Evolutionary conservation across 2,329 filamentous ascomycete species (phyloP).

Genomic region (Drechslerella dactyloides): DNA sequence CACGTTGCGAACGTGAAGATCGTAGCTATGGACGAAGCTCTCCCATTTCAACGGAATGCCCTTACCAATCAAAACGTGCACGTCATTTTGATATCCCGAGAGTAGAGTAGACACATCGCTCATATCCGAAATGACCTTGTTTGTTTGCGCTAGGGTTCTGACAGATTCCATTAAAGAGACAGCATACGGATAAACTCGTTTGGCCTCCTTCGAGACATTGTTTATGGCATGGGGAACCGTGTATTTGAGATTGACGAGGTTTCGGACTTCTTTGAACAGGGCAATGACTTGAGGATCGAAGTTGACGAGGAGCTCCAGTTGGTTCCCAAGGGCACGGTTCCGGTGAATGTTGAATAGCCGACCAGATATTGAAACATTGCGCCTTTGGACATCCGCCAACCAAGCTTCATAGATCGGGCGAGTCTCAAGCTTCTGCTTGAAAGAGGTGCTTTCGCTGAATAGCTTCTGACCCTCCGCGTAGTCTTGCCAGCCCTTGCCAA

Average conservation of each 20-base stretch:
- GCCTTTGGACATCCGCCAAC: constrained; percentile 85
- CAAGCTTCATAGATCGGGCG: constrained; percentile 93
- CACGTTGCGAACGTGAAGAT: constrained; percentile 76
- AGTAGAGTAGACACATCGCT: constrained; percentile 84
- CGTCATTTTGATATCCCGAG: constrained; percentile 89
- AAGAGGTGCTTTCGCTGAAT: constrained; percentile 86
- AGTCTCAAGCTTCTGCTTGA: constrained; percentile 95
- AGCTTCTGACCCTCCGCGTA: constrained; percentile 95
- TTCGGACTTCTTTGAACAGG: constrained; percentile 97
- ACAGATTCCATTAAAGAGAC: constrained; percentile 99
- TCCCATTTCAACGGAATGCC: constrained; percentile 94
- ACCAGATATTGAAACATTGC: constrained; percentile 89
- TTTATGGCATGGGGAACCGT: constrained; percentile 92
- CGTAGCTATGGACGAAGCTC: constrained; percentile 95
- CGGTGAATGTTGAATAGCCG: constrained; percentile 88
- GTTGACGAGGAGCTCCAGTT: constrained; percentile 87
- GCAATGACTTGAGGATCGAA: constrained; percentile 98
- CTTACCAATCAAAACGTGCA: constrained; percentile 80
- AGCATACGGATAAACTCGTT: constrained; percentile 95
- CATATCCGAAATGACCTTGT: constrained; percentile 82
- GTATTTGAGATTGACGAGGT: constrained; percentile 92
- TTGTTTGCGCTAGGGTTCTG: constrained; percentile 87
- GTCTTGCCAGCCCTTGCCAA: constrained; percentile 91
- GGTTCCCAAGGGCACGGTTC: constrained; percentile 87
- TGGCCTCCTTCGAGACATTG: constrained; percentile 97